These are phyloP conservation scores for Blepharisma japonicum DNA, from an alignment of 73 alveolate genomes.

Conservation along the genomic window DNA sequence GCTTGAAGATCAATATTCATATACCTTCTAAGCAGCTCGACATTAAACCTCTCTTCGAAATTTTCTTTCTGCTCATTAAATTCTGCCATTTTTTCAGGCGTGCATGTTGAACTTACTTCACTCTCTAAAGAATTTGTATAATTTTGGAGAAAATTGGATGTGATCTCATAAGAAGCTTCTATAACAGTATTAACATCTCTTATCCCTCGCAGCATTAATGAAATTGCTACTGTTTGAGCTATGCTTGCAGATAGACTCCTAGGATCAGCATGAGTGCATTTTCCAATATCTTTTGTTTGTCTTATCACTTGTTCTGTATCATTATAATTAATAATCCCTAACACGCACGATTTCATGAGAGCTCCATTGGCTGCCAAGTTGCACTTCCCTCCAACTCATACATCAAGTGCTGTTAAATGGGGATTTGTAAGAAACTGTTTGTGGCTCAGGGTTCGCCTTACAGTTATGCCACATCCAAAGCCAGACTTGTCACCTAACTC, in stretches of 20 bases:
- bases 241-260: conserved; percentile 39
- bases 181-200: background rate
- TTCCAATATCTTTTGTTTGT: conserved; percentile 35
- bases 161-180: background rate
- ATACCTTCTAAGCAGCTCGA: conserved; percentile 26
- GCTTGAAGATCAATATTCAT: background rate
- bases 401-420: conserved; percentile 32
- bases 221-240: conserved; percentile 29
- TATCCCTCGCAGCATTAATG: conserved; percentile 26
- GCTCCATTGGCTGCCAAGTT: conserved; percentile 49
- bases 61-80: background rate
- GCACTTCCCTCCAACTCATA: conserved; percentile 31
- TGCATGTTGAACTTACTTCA: background rate
- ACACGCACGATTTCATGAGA: conserved; percentile 38
- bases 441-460: conserved; percentile 20
- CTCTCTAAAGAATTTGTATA: conserved; percentile 21
- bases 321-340: conserved; percentile 32
- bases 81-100: conserved; percentile 28
- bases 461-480: conserved; percentile 44
- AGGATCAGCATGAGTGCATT: conserved; percentile 47
- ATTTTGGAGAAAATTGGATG: background rate
- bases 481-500: conserved; percentile 46
- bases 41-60: background rate
- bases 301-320: conserved; percentile 26
- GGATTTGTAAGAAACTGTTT: conserved; percentile 33